Evolutionary conservation across 2,329 filamentous ascomycete species (phyloP).

Genomic region (Raffaelea ambrosiae): DNA sequence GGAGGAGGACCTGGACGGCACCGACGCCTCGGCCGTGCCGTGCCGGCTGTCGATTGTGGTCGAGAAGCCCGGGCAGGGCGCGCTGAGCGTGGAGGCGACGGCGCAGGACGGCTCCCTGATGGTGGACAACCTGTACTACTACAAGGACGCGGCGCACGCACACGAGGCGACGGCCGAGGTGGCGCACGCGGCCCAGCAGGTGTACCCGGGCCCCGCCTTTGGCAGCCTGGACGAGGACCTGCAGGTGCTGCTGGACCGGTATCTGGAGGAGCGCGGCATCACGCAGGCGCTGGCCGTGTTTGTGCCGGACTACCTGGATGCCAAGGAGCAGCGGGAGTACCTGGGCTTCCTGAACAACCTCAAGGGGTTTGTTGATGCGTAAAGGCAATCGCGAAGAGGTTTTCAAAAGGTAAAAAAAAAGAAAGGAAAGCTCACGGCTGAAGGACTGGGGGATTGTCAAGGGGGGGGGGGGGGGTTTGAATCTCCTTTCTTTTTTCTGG

Average conservation of each 20-base stretch:
- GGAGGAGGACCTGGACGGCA: conserved; percentile 41
- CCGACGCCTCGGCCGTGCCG: conserved; percentile 55
- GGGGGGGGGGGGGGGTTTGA: too few relatives aligned
- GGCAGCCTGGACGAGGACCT: conserved; percentile 93
- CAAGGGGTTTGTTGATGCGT: conserved; percentile 76
- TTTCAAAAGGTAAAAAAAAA: background rate
- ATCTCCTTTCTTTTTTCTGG: too few relatives aligned
- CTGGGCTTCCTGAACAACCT: conserved; percentile 80
- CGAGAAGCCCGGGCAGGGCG: conserved; percentile 79
- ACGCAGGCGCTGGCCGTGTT: conserved; percentile 81
- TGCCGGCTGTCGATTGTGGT: conserved; percentile 79
- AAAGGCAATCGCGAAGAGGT: conserved; percentile 13
- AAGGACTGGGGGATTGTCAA: background rate
- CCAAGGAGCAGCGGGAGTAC: conserved; percentile 99
- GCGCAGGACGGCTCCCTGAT: conserved; percentile 80
- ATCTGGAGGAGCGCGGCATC: conserved; percentile 89
- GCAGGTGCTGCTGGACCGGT: conserved; percentile 84
- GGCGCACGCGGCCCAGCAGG: conserved; percentile 64
- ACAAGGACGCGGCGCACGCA: conserved; percentile 67
- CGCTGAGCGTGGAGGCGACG: conserved; percentile 76
- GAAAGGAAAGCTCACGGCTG: background rate
- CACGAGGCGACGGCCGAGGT: conserved; percentile 67
- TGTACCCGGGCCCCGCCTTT: conserved; percentile 89
- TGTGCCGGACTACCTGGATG: conserved; percentile 91
- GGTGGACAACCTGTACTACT: conserved; percentile 88